Conservation (phyloP, 805 yeast species). For the Alloascoidea africana region DNA sequence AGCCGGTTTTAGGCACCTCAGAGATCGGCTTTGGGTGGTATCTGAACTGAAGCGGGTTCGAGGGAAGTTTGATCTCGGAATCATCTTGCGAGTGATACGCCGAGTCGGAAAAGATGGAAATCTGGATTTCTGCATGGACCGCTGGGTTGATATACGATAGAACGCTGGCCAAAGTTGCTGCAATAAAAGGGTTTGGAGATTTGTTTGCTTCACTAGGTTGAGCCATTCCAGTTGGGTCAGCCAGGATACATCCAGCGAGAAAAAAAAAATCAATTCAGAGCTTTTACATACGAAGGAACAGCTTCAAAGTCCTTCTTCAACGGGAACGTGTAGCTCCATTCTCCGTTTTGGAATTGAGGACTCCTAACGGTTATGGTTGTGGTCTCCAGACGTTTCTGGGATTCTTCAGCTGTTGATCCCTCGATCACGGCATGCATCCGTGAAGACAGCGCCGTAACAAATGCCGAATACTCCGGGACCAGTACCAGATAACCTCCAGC, state of each 20-base stretch:
- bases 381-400: conserved; percentile 4
- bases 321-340: conserved; percentile 41
- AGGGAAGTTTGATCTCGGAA: conserved; percentile 22
- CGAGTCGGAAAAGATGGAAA: conserved; percentile 70
- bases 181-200: conserved; percentile 55
- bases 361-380: conserved; percentile 35
- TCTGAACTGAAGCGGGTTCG: conserved; percentile 27
- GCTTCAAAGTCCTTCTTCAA: conserved; percentile 5
- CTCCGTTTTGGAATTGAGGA: conserved; percentile 61
- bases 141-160: conserved; percentile 32
- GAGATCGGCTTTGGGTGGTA: conserved; percentile 47
- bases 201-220: conserved; percentile 2
- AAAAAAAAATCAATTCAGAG: background rate
- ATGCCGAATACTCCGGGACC: conserved; percentile 59
- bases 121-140: conserved; percentile 17
- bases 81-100: conserved; percentile 74
- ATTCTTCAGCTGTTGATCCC: conserved; percentile 5
- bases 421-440: conserved; percentile 68
- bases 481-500: conserved; percentile 93
- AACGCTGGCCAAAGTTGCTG: conserved; percentile 41
- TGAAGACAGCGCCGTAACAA: conserved; percentile 77
- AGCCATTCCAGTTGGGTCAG: no score
- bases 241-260: no score
- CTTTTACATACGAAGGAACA: background rate
- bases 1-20: conserved; percentile 81